Evolutionary conservation across 2,329 filamentous ascomycete species (phyloP).

Genomic region (Zasmidium cellare): DNA sequence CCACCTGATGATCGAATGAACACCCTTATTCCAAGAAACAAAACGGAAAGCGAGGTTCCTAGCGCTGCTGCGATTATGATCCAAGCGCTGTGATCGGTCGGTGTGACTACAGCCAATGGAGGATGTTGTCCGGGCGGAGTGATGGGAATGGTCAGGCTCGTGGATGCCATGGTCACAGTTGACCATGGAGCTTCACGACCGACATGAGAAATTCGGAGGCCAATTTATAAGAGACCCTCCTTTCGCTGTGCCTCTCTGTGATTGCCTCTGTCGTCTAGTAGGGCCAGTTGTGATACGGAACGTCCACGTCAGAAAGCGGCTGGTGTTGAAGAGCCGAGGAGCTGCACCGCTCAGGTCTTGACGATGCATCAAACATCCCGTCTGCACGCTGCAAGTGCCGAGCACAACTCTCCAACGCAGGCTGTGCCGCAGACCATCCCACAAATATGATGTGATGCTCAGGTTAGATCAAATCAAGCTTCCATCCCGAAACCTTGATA

Average conservation of each 20-base stretch:
- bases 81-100: constrained; percentile 17
- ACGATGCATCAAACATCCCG: too few relatives aligned
- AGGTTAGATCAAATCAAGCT: background rate
- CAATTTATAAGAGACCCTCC: too few relatives aligned
- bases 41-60: constrained; percentile 8
- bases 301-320: too few relatives aligned
- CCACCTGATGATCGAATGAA: constrained; percentile 13
- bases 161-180: background rate
- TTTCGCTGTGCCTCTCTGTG: too few relatives aligned
- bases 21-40: constrained; percentile 11
- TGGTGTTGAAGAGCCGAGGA: too few relatives aligned
- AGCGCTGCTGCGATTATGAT: constrained; percentile 16
- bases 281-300: too few relatives aligned
- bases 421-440: background rate
- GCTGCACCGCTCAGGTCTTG: too few relatives aligned
- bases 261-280: too few relatives aligned
- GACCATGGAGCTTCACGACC: background rate
- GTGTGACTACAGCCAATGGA: constrained; percentile 10
- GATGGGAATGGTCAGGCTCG: background rate
- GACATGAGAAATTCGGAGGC: too few relatives aligned
- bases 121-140: constrained; percentile 10
- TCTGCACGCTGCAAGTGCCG: too few relatives aligned
- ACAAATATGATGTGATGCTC: background rate
- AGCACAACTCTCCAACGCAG: background rate
- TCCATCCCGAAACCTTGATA: background rate